A percentile compares a stretch with the other conserved stretches of the same genome.
These are phyloP conservation scores for Colletotrichum agaves DNA, from an alignment of 2,329 filamentous ascomycete genomes.

Conservation along the genomic window DNA sequence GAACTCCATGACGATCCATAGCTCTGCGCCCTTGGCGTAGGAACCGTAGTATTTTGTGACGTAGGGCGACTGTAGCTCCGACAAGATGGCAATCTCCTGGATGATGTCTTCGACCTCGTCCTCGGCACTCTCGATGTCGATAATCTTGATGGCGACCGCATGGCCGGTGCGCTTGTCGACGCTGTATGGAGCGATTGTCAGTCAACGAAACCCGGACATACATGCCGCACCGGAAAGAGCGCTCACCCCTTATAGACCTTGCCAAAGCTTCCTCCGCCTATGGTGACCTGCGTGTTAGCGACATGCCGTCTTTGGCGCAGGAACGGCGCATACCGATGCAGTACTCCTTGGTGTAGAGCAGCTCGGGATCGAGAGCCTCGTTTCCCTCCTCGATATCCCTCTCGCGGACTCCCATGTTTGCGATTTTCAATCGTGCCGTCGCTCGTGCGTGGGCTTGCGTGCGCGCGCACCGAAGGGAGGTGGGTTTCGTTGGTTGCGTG, in stretches of 20 bases:
- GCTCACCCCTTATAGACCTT: constrained; percentile 96
- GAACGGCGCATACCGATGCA: constrained; percentile 74
- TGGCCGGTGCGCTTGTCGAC: constrained; percentile 94
- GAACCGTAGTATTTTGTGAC: constrained; percentile 99
- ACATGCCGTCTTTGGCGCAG: constrained; percentile 5
- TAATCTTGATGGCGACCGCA: constrained; percentile 97
- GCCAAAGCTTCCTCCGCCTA: constrained; percentile 96
- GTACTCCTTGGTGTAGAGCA: constrained; percentile 91
- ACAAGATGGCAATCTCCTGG: constrained; percentile 97
- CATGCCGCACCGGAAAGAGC: background rate
- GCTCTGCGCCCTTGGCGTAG: constrained; percentile 92
- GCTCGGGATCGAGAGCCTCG: constrained; percentile 82
- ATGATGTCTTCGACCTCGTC: constrained; percentile 99
- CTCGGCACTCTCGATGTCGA: constrained; percentile 98
- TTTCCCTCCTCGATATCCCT: constrained; percentile 59
- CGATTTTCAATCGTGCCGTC: constrained; percentile 15
- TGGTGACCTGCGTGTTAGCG: constrained; percentile 31
- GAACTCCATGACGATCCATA: constrained; percentile 99
- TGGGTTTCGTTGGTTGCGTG: background rate
- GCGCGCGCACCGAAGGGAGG: background rate
- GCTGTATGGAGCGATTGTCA: constrained; percentile 54
- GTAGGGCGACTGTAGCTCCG: constrained; percentile 93
- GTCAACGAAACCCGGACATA: background rate
- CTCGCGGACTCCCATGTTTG: constrained; percentile 60
- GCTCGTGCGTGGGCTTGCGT: background rate